Percentiles rank a stretch among this genome's conserved stretches.
phyloP scores from a whole-genome alignment of 1,284 basidiomycete species.

The Pseudozyma sp. region DNA sequence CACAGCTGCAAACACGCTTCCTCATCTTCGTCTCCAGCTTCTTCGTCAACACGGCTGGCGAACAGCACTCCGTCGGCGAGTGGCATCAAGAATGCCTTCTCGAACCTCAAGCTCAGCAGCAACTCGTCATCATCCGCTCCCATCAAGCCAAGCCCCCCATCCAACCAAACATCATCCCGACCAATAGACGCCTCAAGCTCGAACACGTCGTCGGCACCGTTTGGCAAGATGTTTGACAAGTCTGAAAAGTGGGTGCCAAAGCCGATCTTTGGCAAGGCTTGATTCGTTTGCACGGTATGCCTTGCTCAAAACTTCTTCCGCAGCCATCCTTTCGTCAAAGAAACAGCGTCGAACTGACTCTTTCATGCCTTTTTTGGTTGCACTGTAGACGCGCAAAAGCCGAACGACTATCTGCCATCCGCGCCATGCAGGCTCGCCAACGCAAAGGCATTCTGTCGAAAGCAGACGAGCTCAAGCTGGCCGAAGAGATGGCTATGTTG shows the following conservation, averaged over 20 bases:
- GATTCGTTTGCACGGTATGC: conserved; percentile 7
- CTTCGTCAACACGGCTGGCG: conserved; percentile 18
- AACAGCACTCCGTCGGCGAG: conserved; percentile 8
- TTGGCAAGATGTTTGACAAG: conserved; percentile 52
- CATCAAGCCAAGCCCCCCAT: conserved; percentile 3
- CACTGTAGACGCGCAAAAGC: conserved; percentile 50
- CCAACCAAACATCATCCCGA: conserved; percentile 2
- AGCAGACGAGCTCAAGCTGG: conserved; percentile 53
- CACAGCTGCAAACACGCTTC: conserved; percentile 46
- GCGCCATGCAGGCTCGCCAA: conserved; percentile 55
- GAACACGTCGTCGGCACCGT: conserved; percentile 13
- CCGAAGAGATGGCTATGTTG: conserved; percentile 56
- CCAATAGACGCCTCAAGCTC: conserved; percentile 5
- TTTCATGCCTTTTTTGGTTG: neutral
- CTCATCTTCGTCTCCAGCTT: conserved; percentile 20
- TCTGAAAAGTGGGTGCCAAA: conserved; percentile 62
- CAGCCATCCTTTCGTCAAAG: too few species aligned
- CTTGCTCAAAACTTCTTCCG: too few species aligned
- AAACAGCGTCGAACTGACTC: neutral
- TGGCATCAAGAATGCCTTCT: conserved; percentile 35
- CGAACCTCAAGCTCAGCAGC: conserved; percentile 40
- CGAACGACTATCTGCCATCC: conserved; percentile 53
- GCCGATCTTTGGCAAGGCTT: conserved; percentile 57
- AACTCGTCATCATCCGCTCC: neutral
- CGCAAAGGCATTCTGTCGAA: conserved; percentile 53